These are phyloP conservation scores for Tylopilus sp. DNA, from an alignment of 1,284 basidiomycete species.

Conservation along the genomic window DNA sequence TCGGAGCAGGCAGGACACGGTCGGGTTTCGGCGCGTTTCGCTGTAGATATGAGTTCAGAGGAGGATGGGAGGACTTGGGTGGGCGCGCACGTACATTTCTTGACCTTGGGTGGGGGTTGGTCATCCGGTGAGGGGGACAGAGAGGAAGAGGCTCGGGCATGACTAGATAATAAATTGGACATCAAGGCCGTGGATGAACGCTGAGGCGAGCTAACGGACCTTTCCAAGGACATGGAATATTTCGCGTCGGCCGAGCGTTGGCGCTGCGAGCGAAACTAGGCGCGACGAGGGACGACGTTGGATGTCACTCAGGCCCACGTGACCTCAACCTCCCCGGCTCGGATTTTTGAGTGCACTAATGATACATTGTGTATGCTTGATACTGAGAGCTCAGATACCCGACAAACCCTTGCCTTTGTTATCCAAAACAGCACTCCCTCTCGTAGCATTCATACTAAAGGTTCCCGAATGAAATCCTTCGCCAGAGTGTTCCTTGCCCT, in stretches of 20 bases:
- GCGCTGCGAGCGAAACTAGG: not conserved
- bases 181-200: not conserved
- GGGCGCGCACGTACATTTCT: slow-evolving; percentile 28
- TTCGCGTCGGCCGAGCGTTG: not conserved
- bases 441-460: slow-evolving; percentile 30
- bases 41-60: slow-evolving; percentile 52
- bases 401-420: slow-evolving; percentile 37
- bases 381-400: slow-evolving; percentile 23
- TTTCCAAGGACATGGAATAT: slow-evolving; percentile 7
- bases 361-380: slow-evolving; percentile 19
- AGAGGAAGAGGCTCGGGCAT: slow-evolving; percentile 23
- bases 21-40: slow-evolving; percentile 66
- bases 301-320: slow-evolving; percentile 17
- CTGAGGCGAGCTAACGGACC: slow-evolving; percentile 19
- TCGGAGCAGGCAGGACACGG: slow-evolving; percentile 70
- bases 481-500: slow-evolving; percentile 52
- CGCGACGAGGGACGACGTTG: slow-evolving; percentile 12
- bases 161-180: no score
- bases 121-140: slow-evolving; percentile 27
- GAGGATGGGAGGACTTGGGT: slow-evolving; percentile 32
- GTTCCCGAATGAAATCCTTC: slow-evolving; percentile 39
- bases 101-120: slow-evolving; percentile 10
- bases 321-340: not conserved
- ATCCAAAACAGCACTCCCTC: slow-evolving; percentile 42
- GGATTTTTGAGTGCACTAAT: slow-evolving; percentile 9